Conservation (phyloP, 2,329 filamentous ascomycete species). For the Verticillium nonalfalfae region DNA sequence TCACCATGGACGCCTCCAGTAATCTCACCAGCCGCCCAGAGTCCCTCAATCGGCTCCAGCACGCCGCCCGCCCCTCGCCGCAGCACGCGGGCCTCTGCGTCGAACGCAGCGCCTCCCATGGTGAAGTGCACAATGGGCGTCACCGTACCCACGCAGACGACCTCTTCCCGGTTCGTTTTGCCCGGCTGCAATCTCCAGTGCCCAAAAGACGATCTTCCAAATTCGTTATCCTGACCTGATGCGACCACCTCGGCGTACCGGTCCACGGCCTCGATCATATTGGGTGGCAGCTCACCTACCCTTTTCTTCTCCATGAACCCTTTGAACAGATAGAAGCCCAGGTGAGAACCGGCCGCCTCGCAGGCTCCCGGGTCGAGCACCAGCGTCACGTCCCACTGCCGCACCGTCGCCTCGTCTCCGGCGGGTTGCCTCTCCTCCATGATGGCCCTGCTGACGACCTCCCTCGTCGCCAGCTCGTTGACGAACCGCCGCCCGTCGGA, state of each 20-base stretch:
- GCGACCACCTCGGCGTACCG: slow-evolving; percentile 40
- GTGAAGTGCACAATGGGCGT: slow-evolving; percentile 62
- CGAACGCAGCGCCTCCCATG: slow-evolving; percentile 58
- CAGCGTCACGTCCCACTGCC: slow-evolving; percentile 53
- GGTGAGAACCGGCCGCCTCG: slow-evolving; percentile 43
- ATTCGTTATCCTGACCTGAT: slow-evolving; percentile 29
- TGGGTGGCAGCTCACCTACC: slow-evolving; percentile 38
- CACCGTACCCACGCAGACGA: slow-evolving; percentile 51
- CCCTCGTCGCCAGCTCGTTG: slow-evolving; percentile 56
- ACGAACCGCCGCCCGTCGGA: slow-evolving; percentile 45
- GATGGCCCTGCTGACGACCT: slow-evolving; percentile 47
- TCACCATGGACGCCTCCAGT: slow-evolving; percentile 59
- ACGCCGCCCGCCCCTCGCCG: slow-evolving; percentile 22
- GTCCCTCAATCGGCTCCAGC: slow-evolving; percentile 39
- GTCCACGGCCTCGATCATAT: slow-evolving; percentile 34
- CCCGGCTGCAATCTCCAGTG: slow-evolving; percentile 42
- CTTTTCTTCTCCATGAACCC: slow-evolving; percentile 51
- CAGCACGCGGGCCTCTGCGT: slow-evolving; percentile 45
- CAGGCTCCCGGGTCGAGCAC: slow-evolving; percentile 54
- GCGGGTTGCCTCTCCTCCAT: slow-evolving; percentile 27
- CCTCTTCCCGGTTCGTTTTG: slow-evolving; percentile 39
- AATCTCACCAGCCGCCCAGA: slow-evolving; percentile 60
- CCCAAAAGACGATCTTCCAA: slow-evolving; percentile 46
- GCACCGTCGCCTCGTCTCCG: slow-evolving; percentile 15
- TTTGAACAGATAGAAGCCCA: slow-evolving; percentile 60